These are phyloP conservation scores for Chaetomium cochliodes DNA, from an alignment of 495 filamentous ascomycete species.

Conservation along the genomic window DNA sequence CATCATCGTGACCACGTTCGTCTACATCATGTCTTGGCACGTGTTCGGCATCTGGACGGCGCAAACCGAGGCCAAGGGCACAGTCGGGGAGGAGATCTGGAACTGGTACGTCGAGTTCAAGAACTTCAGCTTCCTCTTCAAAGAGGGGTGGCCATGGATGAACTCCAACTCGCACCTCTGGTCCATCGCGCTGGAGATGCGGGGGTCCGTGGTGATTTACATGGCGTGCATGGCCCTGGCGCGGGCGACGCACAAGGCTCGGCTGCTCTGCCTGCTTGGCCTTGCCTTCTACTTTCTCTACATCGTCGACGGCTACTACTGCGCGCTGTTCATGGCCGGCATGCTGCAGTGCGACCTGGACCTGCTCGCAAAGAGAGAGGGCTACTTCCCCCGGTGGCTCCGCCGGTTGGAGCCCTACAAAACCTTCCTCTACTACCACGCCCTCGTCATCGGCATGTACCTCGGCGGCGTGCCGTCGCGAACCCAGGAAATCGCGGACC, in stretches of 20 bases:
- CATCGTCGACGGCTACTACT: slow-evolving; percentile 49
- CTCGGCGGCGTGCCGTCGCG: slow-evolving; percentile 51
- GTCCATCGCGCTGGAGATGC: slow-evolving; percentile 47
- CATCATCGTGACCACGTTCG: slow-evolving; percentile 48
- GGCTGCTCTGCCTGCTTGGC: slow-evolving; percentile 36
- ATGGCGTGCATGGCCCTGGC: slow-evolving; percentile 47
- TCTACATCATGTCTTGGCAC: slow-evolving; percentile 52
- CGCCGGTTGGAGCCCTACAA: slow-evolving; percentile 45
- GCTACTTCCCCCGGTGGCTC: slow-evolving; percentile 42
- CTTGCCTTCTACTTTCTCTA: slow-evolving; percentile 46
- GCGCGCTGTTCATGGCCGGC: slow-evolving; percentile 49
- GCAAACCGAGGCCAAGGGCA: slow-evolving; percentile 37
- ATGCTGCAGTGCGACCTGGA: slow-evolving; percentile 54
- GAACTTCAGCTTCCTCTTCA: slow-evolving; percentile 58
- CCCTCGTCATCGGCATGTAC: slow-evolving; percentile 46
- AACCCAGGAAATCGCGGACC: slow-evolving; percentile 35
- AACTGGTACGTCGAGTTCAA: slow-evolving; percentile 58
- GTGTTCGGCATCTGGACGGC: slow-evolving; percentile 46
- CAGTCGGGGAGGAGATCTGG: slow-evolving; percentile 47
- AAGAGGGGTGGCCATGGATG: slow-evolving; percentile 37
- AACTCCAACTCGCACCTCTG: slow-evolving; percentile 43
- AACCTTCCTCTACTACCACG: slow-evolving; percentile 45
- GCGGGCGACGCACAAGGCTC: slow-evolving; percentile 36
- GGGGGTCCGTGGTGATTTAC: slow-evolving; percentile 48
- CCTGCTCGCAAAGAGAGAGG: slow-evolving; percentile 39